Percentiles rank a stretch among this genome's conserved stretches.
These are phyloP conservation scores for Grigorovia yakushimaensis DNA, from an alignment of 805 yeast genomes.

Conservation along the genomic window DNA sequence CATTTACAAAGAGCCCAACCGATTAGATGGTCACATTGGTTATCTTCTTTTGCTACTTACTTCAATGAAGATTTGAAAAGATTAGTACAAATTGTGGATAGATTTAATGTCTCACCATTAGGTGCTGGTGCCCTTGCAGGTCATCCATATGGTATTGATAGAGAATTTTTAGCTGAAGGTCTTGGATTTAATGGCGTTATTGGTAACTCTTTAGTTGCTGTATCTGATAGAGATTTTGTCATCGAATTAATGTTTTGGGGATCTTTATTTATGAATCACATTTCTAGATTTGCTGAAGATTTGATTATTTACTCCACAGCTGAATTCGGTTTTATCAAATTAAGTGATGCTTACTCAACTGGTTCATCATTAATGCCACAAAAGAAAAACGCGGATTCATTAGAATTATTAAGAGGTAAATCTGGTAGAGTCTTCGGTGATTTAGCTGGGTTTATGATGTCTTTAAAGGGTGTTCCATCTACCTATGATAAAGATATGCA, in stretches of 20 bases:
- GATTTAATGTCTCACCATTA: constrained; percentile 83
- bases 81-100: constrained; percentile 63
- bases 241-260: constrained; percentile 95
- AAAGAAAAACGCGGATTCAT: constrained; percentile 94
- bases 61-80: constrained; percentile 85
- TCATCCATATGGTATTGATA: constrained; percentile 97
- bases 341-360: constrained; percentile 96
- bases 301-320: constrained; percentile 93
- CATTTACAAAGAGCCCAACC: constrained; percentile 99
- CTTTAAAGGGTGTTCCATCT: constrained; percentile 93
- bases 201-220: constrained; percentile 95
- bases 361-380: constrained; percentile 99
- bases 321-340: constrained; percentile 87
- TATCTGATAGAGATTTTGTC: constrained; percentile 94
- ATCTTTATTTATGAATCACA: constrained; percentile 87
- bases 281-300: constrained; percentile 91
- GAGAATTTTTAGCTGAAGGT: constrained; percentile 75
- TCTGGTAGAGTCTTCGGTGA: constrained; percentile 96
- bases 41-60: constrained; percentile 88
- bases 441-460: constrained; percentile 91
- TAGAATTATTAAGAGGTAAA: constrained; percentile 92
- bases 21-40: constrained; percentile 99
- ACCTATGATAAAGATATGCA: constrained; percentile 98
- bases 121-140: constrained; percentile 99
- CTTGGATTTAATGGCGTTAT: constrained; percentile 78